Evolutionary conservation across 805 yeast species (phyloP).

Genomic region (Metschnikowia picachoensis): DNA sequence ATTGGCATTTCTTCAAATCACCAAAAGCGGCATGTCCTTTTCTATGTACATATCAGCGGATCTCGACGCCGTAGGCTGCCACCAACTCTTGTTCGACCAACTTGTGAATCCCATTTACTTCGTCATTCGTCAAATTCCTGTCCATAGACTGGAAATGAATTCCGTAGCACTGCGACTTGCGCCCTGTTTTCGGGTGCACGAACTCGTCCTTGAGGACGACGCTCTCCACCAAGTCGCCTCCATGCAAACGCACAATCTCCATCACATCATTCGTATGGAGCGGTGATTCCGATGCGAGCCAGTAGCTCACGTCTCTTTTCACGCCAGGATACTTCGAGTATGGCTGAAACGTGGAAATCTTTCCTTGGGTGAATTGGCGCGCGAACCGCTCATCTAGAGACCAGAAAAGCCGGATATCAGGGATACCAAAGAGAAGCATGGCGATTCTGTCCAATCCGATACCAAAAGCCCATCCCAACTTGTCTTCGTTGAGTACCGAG

Average conservation of each 20-base stretch:
- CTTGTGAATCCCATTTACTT: constrained; percentile 71
- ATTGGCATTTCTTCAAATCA: too few species aligned
- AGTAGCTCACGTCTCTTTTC: constrained; percentile 83
- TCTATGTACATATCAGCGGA: constrained; percentile 32
- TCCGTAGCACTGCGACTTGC: constrained; percentile 79
- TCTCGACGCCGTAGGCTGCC: constrained; percentile 50
- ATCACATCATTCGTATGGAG: constrained; percentile 87
- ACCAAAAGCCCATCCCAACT: constrained; percentile 97
- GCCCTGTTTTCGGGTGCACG: constrained; percentile 76
- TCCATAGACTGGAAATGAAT: constrained; percentile 95
- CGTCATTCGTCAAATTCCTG: constrained; percentile 79
- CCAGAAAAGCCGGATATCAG: constrained; percentile 95
- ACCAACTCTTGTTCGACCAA: constrained; percentile 57
- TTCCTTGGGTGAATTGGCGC: constrained; percentile 63
- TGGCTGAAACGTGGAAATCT: constrained; percentile 72
- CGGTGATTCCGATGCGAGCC: constrained; percentile 56
- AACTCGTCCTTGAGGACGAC: constrained; percentile 80
- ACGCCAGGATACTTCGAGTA: constrained; percentile 91
- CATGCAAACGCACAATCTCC: constrained; percentile 83
- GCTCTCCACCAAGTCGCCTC: constrained; percentile 86
- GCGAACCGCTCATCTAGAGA: constrained; percentile 73
- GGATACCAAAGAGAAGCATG: constrained; percentile 91
- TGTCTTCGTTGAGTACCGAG: constrained; percentile 57
- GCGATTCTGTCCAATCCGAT: constrained; percentile 93
- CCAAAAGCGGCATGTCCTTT: too few species aligned